phyloP scores from a whole-genome alignment of 2,329 filamentous ascomycete species.

The Sclerotinia spermophila region DNA sequence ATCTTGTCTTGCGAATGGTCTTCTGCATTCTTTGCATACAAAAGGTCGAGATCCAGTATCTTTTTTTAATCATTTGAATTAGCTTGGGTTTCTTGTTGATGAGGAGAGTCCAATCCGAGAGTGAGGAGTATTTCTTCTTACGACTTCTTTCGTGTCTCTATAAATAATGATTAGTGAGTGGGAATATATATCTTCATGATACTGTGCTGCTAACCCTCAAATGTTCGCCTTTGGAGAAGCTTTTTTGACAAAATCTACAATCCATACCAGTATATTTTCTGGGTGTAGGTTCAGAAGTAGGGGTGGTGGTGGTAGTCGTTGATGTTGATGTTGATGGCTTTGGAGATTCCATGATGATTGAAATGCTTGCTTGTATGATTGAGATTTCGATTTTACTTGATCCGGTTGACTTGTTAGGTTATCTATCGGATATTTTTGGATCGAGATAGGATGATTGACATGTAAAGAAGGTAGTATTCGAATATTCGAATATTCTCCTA shows the following conservation, averaged over 20 bases:
- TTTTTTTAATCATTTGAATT: constrained; percentile 5
- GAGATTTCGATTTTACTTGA: not conserved
- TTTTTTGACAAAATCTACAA: constrained; percentile 41
- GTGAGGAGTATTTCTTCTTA: not conserved
- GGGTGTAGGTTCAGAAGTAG: not conserved
- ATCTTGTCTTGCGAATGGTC: constrained; percentile 44
- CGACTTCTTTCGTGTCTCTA: constrained; percentile 16
- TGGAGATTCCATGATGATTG: not conserved
- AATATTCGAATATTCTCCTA: not conserved
- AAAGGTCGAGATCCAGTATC: constrained; percentile 36
- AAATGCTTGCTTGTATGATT: not conserved
- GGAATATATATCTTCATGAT: not conserved
- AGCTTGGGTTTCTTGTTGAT: constrained; percentile 25
- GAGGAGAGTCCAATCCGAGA: not conserved
- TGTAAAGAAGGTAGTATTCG: not conserved
- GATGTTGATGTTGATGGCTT: not conserved
- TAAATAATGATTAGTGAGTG: not conserved
- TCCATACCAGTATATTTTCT: constrained; percentile 28
- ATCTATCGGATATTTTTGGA: not conserved
- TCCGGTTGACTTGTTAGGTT: not conserved
- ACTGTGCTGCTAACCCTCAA: constrained; percentile 35
- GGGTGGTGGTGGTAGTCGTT: not conserved
- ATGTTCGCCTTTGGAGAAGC: constrained; percentile 43
- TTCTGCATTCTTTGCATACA: constrained; percentile 41
- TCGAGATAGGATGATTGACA: not conserved